These are phyloP conservation scores for Solanum arcanum DNA, from an alignment of 257 asterid species.

Conservation along the genomic window DNA sequence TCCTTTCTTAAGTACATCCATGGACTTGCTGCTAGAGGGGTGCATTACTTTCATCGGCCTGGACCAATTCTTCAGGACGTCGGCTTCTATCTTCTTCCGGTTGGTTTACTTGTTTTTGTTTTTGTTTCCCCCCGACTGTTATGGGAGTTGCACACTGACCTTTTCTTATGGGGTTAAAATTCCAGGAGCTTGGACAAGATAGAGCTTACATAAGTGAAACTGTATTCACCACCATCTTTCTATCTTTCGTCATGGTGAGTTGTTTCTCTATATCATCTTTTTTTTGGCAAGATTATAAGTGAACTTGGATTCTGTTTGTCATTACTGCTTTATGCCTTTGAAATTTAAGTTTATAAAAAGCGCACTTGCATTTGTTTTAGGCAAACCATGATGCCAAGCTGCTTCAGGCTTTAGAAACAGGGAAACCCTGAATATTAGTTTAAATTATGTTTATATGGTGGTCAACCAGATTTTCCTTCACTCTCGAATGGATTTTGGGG, in stretches of 20 bases:
- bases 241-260: constrained; percentile 80
- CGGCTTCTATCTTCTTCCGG: constrained; percentile 85
- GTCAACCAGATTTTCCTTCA: background rate
- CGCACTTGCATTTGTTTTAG: background rate
- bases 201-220: constrained; percentile 84
- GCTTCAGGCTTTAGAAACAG: background rate
- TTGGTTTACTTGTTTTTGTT: constrained; percentile 11
- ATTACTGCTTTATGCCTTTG: background rate
- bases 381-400: background rate
- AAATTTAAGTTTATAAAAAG: background rate
- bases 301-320: background rate
- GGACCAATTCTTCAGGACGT: constrained; percentile 63
- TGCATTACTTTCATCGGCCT: constrained; percentile 67
- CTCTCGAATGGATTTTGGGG: background rate
- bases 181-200: constrained; percentile 86
- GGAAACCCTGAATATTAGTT: background rate
- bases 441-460: background rate
- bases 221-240: constrained; percentile 65
- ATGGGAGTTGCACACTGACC: background rate
- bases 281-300: background rate
- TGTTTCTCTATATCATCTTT: background rate
- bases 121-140: background rate
- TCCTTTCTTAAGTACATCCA: constrained; percentile 44
- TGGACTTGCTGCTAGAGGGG: constrained; percentile 71
- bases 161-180: constrained; percentile 7